These are phyloP conservation scores for Tetrapisispora arboricola DNA, from an alignment of 805 yeast genomes.

Conservation along the genomic window DNA sequence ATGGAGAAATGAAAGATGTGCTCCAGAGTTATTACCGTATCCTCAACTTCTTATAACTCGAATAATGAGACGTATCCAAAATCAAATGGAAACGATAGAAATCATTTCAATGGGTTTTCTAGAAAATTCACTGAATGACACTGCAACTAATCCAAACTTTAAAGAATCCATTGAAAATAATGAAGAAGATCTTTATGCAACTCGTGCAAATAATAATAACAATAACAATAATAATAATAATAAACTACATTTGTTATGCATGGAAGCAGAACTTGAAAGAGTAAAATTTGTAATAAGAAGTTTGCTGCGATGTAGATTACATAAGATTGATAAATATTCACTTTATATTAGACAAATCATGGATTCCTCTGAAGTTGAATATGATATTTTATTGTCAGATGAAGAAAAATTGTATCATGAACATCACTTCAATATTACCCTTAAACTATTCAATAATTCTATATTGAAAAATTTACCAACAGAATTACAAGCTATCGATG, in stretches of 20 bases:
- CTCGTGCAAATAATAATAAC: slow-evolving; percentile 4
- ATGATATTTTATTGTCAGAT: slow-evolving; percentile 35
- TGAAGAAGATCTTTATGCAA: neutral
- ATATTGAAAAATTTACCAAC: slow-evolving; percentile 62
- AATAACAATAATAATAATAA: slow-evolving; percentile 18
- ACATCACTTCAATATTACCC: slow-evolving; percentile 52
- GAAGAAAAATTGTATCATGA: slow-evolving; percentile 61
- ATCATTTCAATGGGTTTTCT: slow-evolving; percentile 69
- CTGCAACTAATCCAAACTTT: neutral
- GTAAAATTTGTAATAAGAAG: slow-evolving; percentile 72
- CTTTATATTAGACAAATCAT: slow-evolving; percentile 42
- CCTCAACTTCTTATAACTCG: slow-evolving; percentile 49
- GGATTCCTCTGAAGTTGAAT: slow-evolving; percentile 20
- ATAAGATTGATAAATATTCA: slow-evolving; percentile 63
- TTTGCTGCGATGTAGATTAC: slow-evolving; percentile 66
- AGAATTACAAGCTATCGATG: slow-evolving; percentile 64
- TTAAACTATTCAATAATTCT: slow-evolving; percentile 54
- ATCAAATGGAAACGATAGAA: slow-evolving; percentile 67
- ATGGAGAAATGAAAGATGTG: slow-evolving; percentile 77
- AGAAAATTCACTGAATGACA: slow-evolving; percentile 27
- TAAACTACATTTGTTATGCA: slow-evolving; percentile 68
- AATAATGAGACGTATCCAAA: slow-evolving; percentile 48
- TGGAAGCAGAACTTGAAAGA: slow-evolving; percentile 87
- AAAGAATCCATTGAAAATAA: neutral
- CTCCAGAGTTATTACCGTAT: slow-evolving; percentile 81